Evolutionary conservation across 179 eudicot genomes (phyloP).

Genomic region (Spinacia oleracea): DNA sequence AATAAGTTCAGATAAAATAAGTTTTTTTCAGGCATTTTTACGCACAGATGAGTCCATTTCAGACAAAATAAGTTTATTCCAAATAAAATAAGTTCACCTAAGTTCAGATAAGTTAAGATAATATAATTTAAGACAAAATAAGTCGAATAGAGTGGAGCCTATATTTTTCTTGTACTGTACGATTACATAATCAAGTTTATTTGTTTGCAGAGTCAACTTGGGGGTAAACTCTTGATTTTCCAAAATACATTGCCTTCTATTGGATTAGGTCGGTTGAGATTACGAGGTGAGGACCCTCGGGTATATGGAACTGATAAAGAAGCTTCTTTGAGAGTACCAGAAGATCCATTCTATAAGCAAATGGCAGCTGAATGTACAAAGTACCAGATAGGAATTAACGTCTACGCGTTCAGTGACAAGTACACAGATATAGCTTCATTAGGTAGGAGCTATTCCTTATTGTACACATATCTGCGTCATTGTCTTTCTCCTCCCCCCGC

Average conservation of each 20-base stretch:
- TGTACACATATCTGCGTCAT: neutral
- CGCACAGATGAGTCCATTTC: too few relatives aligned
- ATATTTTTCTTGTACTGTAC: neutral
- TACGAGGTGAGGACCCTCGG: slow-evolving; percentile 87
- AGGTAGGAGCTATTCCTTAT: slow-evolving; percentile 46
- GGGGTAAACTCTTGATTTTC: slow-evolving; percentile 94
- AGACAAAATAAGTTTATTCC: too few relatives aligned
- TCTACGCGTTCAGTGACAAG: slow-evolving; percentile 96
- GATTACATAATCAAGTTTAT: slow-evolving; percentile 15
- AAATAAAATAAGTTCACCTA: too few relatives aligned
- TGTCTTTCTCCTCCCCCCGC: neutral
- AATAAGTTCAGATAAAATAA: too few relatives aligned
- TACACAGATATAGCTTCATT: slow-evolving; percentile 91
- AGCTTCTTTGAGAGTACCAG: slow-evolving; percentile 73
- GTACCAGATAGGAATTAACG: slow-evolving; percentile 83
- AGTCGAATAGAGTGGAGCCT: too few relatives aligned
- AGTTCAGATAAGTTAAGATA: too few relatives aligned
- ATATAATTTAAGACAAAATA: too few relatives aligned
- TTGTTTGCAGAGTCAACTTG: slow-evolving; percentile 76
- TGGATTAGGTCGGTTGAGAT: slow-evolving; percentile 86
- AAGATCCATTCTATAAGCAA: slow-evolving; percentile 97
- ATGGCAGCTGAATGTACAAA: slow-evolving; percentile 98
- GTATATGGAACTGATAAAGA: slow-evolving; percentile 96
- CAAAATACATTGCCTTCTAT: slow-evolving; percentile 91
- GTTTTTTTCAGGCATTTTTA: too few relatives aligned